These are phyloP conservation scores for Dryas integrifolia DNA, from an alignment of 331 rosid genomes.

Conservation along the genomic window DNA sequence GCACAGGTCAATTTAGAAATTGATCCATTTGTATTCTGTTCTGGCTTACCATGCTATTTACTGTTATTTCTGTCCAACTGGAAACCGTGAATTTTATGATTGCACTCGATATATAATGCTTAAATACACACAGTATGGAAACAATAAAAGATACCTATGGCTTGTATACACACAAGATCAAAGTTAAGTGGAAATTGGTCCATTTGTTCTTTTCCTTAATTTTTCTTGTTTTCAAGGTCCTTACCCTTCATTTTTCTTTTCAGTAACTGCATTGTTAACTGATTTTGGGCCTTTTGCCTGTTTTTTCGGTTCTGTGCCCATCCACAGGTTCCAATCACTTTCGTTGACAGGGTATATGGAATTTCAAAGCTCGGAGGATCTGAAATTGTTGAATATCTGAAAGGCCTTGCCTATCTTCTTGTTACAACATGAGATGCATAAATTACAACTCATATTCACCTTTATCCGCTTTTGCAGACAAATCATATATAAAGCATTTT, in stretches of 20 bases:
- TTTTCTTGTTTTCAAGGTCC: background rate
- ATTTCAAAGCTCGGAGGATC: slow-evolving; percentile 98
- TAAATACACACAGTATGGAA: too few relatives aligned
- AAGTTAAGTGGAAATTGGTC: too few relatives aligned
- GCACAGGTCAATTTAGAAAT: background rate
- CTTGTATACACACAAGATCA: too few relatives aligned
- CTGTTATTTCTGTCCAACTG: background rate
- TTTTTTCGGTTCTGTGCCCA: slow-evolving; percentile 15
- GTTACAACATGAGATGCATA: slow-evolving; percentile 41
- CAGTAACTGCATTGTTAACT: background rate
- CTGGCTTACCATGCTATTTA: background rate
- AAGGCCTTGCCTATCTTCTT: slow-evolving; percentile 63
- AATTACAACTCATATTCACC: background rate
- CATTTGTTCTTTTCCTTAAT: too few relatives aligned
- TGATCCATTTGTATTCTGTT: background rate
- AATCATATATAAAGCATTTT: background rate
- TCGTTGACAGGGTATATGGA: slow-evolving; percentile 91
- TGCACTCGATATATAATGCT: background rate
- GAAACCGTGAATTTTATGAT: background rate
- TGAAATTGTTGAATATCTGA: slow-evolving; percentile 87
- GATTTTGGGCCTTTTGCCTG: slow-evolving; percentile 17
- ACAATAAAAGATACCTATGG: too few relatives aligned
- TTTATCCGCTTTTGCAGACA: background rate
- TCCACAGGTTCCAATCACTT: slow-evolving; percentile 84
- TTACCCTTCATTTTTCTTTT: background rate